Conservation (phyloP, 1,139 yeast species). For the Yarrowia galli region DNA sequence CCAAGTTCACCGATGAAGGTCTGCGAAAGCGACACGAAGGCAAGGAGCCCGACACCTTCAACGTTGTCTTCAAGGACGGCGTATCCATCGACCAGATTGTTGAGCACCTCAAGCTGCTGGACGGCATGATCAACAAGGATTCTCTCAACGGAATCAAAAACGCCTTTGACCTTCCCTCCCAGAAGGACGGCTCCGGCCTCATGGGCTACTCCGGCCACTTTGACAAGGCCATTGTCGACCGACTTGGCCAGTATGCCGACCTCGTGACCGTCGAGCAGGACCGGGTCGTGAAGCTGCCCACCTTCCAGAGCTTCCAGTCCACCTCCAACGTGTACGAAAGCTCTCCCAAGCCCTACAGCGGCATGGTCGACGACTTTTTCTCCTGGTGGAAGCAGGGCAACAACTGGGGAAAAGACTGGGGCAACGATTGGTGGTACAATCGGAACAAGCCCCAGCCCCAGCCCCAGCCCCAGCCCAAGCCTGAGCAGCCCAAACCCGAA, state of each 20-base stretch:
- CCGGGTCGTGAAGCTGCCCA: slow-evolving; percentile 7
- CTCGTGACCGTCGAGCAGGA: slow-evolving; percentile 26
- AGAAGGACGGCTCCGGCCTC: slow-evolving; percentile 25
- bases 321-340: neutral
- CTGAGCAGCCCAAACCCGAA: neutral
- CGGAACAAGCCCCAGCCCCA: neutral
- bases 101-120: slow-evolving; percentile 33
- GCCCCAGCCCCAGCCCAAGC: neutral
- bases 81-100: slow-evolving; percentile 30
- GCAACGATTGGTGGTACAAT: too few species aligned
- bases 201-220: slow-evolving; percentile 31
- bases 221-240: neutral
- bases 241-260: slow-evolving; percentile 10
- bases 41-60: slow-evolving; percentile 26
- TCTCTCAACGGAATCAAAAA: slow-evolving; percentile 26
- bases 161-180: slow-evolving; percentile 29
- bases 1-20: slow-evolving; percentile 5
- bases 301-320: slow-evolving; percentile 14
- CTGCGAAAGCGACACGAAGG: slow-evolving; percentile 25
- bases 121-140: slow-evolving; percentile 23
- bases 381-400: neutral
- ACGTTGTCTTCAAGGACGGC: slow-evolving; percentile 27
- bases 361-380: slow-evolving; percentile 6
- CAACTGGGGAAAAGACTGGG: neutral
- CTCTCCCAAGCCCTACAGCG: neutral